A percentile compares a stretch with the other conserved stretches of the same genome.
Evolutionary conservation across 1,284 basidiomycete species (phyloP).

Genomic region (Gymnopus androsaceus): DNA sequence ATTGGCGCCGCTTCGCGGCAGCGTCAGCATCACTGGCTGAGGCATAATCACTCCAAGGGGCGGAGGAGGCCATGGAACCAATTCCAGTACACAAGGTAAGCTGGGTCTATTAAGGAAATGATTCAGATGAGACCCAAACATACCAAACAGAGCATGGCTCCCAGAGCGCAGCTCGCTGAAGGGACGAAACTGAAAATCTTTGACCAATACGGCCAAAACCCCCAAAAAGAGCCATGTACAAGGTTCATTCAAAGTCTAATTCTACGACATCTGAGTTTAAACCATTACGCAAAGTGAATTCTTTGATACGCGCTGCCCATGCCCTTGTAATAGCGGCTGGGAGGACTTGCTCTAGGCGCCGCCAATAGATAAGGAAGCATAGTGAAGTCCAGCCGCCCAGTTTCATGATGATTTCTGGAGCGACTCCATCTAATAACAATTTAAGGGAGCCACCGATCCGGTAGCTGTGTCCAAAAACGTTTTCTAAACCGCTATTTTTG

Average conservation of each 20-base stretch:
- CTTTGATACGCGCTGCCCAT: neutral
- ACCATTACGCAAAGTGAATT: neutral
- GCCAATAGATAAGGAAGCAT: slow-evolving; percentile 16
- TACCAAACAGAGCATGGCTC: no score
- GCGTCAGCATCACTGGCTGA: no score
- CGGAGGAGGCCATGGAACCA: no score
- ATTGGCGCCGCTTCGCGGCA: no score
- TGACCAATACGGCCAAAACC: neutral
- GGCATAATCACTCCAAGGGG: no score
- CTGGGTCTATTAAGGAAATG: no score
- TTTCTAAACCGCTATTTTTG: neutral
- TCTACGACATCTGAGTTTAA: neutral
- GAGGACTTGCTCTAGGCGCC: slow-evolving; percentile 10
- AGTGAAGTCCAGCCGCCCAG: slow-evolving; percentile 17
- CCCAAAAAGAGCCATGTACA: neutral
- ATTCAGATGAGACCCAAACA: no score
- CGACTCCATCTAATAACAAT: slow-evolving; percentile 9
- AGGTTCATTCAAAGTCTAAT: neutral
- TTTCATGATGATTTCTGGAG: no score
- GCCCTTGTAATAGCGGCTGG: slow-evolving; percentile 10
- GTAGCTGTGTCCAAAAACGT: slow-evolving; percentile 20
- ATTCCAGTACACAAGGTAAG: no score
- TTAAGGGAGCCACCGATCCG: slow-evolving; percentile 20
- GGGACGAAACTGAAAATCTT: neutral
- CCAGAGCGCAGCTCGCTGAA: neutral